Evolutionary conservation across 495 filamentous ascomycete genomes (phyloP), one percentile per base, ranked within the genome.

Genomic region (Penicillium salamii): DNA sequence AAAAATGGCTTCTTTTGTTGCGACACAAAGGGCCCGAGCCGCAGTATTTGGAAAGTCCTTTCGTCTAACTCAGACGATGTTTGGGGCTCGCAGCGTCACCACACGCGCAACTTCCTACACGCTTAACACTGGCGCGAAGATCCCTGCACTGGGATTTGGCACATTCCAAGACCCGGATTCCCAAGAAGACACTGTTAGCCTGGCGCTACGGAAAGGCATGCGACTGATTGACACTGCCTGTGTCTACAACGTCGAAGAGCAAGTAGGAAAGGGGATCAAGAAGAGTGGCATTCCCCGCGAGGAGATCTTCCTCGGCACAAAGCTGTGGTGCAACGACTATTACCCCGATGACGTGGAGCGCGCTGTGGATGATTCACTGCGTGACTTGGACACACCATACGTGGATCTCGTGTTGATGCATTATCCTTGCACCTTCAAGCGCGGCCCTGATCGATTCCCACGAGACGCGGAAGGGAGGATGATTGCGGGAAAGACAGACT

Each of bases 391-490:
- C 11, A 58, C 83, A 7, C 75, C 78, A 26, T 88, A 88, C 60
- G 67, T 90, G 34, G 85, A 89, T 59, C 75, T 88, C 7, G 84
- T 78, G 49, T 65, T 86, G 43, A 85, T 89, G 54, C 86, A 88
- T 61, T 88, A 74, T 65, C 82, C 79, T 5, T 69, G 73, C 7
- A 70, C 78, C 3, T 79, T 77, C 51, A 55, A 56, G 38, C 50
- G 63, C 1, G 65, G 65, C 6, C 20, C 55, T 5, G 61, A 69
- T 5, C 46, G 54, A 3, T 70, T 72, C 37, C 76, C 77, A 4
- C 34, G 34, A 1, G 17, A 36, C 17, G 34, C 34, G 5, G 12
- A 36, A 3, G 34, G 34, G 3, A 15, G 34, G 9, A 36, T 36
- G 34, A 17, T 36, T 9, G 12, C 9, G 2, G 34, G 34, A 9